A percentile compares a stretch with the other conserved stretches of the same genome.
Evolutionary conservation across 352 stramenopile genomes (phyloP).

Genomic region (Phytophthora boehmeriae): DNA sequence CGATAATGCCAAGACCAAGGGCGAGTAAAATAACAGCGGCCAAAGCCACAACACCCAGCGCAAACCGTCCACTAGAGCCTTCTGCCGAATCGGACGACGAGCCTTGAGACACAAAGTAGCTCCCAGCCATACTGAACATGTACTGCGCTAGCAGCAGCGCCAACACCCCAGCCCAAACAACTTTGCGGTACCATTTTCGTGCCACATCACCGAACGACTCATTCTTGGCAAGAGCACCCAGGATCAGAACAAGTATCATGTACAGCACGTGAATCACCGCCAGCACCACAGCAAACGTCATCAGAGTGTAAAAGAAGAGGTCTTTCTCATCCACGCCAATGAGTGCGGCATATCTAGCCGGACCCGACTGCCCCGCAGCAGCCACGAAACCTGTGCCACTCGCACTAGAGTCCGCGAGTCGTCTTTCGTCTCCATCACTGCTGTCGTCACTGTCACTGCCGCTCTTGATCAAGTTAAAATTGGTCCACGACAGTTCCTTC

Average conservation of each 20-base stretch:
- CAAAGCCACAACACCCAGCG: constrained; percentile 53
- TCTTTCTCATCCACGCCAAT: constrained; percentile 66
- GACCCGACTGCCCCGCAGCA: constrained; percentile 55
- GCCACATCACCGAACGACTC: constrained; percentile 63
- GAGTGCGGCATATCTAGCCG: constrained; percentile 70
- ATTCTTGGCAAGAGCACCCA: constrained; percentile 58
- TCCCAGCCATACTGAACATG: constrained; percentile 86
- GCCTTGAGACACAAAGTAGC: constrained; percentile 67
- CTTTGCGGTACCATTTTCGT: constrained; percentile 78
- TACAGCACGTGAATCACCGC: constrained; percentile 67
- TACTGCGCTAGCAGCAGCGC: constrained; percentile 83
- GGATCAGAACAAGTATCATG: constrained; percentile 59
- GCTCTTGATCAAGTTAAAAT: constrained; percentile 82
- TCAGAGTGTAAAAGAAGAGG: constrained; percentile 85
- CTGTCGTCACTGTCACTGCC: constrained; percentile 18
- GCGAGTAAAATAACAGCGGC: constrained; percentile 54
- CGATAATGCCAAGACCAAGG: constrained; percentile 68
- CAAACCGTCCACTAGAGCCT: constrained; percentile 42
- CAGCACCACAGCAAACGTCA: constrained; percentile 64
- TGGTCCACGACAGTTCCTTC: constrained; percentile 84
- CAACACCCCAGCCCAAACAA: constrained; percentile 76
- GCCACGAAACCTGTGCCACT: constrained; percentile 33
- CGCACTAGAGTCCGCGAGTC: constrained; percentile 38
- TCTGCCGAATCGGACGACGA: constrained; percentile 36
- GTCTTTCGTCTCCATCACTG: constrained; percentile 19